Evolutionary conservation across 768 basidiomycete species (phyloP), one percentile per base, ranked within the genome.

Genomic region (Tricholoma hemisulphureum): DNA sequence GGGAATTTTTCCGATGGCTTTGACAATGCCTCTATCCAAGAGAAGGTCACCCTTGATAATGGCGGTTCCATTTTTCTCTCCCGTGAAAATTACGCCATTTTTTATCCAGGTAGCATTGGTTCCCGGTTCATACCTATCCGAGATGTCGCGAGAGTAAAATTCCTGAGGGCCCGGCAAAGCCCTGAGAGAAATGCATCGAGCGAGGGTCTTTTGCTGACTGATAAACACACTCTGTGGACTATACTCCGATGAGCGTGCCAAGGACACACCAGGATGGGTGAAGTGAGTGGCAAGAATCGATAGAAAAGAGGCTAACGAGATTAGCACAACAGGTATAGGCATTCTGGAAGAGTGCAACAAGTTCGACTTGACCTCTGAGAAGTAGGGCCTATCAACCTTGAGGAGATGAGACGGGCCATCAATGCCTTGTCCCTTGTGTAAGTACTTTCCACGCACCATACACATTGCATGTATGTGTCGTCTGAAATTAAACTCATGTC

Each of bases 11-110:
- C 87, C 88, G 39, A 88, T 69, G 8, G 75, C 79, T 64, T 79
- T 83, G 51, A 90, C 72, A 37, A 89, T 73, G 8, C 87, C 88
- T 41, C 80, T 81, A 63, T 89, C 84, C 31, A 95, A 75, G 9
- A 89, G 74, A 39, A 95, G 68, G 61, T 88, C 88, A 16, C 87
- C 86, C 31, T 80, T 77, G 60, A 87, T 72, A 11, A 80, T 74
- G 16, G 83, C 83, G 24, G 74, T 78, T 16, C 79, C 80, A 56
- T 86, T 82, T 35, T 78, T 68, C 32, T 75, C 80, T 21, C 87
- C 87, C 2, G 85, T 82, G 75, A 88, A 79, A 50, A 90, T 78
- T 37, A 83, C 83, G 2, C 84, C 88, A 67, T 94, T 91, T 64
- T 79, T 78, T 61, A 96, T 85, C 61, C 86, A 76, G 18, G 85